phyloP scores from a whole-genome alignment of 23 red algal species.

The Gracilaria gracilis region DNA sequence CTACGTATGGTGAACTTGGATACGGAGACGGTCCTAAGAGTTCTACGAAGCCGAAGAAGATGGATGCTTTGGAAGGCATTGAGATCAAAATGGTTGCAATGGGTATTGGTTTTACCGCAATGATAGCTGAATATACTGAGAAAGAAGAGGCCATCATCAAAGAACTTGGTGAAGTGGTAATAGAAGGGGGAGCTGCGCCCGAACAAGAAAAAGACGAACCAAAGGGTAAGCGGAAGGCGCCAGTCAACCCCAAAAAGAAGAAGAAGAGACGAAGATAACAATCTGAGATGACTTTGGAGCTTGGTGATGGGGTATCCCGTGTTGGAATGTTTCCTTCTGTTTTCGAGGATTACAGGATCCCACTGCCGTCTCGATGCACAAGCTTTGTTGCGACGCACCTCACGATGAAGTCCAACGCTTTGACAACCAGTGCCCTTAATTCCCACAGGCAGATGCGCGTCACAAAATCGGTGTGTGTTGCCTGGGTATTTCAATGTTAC shows the following conservation, averaged over 20 bases:
- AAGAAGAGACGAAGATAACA: slow-evolving; percentile 3
- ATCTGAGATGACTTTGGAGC: not conserved
- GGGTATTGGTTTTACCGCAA: slow-evolving; percentile 68
- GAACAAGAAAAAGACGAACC: not conserved
- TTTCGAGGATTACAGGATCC: not conserved
- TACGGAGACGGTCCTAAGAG: slow-evolving; percentile 74
- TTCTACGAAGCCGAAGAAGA: slow-evolving; percentile 66
- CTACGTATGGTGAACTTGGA: slow-evolving; percentile 73
- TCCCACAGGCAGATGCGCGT: not conserved
- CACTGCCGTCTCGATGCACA: too few species aligned
- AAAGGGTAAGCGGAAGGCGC: slow-evolving; percentile 24
- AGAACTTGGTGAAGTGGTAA: slow-evolving; percentile 8
- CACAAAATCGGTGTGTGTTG: not conserved
- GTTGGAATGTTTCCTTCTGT: not conserved
- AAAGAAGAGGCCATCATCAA: slow-evolving; percentile 40
- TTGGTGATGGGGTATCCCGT: not conserved
- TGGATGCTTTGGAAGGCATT: slow-evolving; percentile 63
- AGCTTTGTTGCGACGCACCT: not conserved
- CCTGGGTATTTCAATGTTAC: not conserved
- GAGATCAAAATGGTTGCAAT: slow-evolving; percentile 32
- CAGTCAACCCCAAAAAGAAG: not conserved
- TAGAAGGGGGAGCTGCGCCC: not conserved
- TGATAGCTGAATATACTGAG: slow-evolving; percentile 42
- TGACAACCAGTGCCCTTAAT: not conserved
- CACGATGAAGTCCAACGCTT: not conserved